A percentile compares a stretch with the other conserved stretches of the same genome.
Evolutionary conservation across 2,329 filamentous ascomycete species (phyloP).

Genomic region (Rutstroemia sydowiana): DNA sequence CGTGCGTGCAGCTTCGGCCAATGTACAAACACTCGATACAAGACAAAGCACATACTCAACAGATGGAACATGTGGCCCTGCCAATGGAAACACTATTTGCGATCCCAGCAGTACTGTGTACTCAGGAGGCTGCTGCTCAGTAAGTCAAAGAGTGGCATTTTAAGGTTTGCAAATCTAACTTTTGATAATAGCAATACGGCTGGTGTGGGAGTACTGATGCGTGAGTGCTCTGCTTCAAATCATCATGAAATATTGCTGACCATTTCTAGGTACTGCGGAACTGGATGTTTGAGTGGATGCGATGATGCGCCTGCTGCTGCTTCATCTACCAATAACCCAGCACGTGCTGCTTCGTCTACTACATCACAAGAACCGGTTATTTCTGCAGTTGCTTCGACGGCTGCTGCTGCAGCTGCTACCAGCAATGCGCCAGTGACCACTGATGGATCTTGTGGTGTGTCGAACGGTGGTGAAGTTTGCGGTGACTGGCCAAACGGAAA

Average conservation of each 20-base stretch:
- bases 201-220: conserved; percentile 38
- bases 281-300: conserved; percentile 33
- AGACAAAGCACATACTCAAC: conserved; percentile 35
- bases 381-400: conserved; percentile 16
- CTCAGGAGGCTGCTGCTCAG: conserved; percentile 38
- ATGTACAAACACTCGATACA: conserved; percentile 8
- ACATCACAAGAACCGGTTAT: conserved; percentile 22
- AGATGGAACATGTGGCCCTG: conserved; percentile 31
- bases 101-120: conserved; percentile 39
- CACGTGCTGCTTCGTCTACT: background rate
- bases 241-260: conserved; percentile 1
- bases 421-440: conserved; percentile 35
- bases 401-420: conserved; percentile 19
- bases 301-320: no score
- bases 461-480: conserved; percentile 42
- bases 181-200: conserved; percentile 23
- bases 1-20: background rate
- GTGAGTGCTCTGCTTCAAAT: conserved; percentile 11
- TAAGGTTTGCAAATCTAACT: conserved; percentile 1
- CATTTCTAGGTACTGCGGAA: conserved; percentile 26
- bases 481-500: conserved; percentile 44
- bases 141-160: conserved; percentile 12
- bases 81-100: conserved; percentile 28
- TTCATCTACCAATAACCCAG: no score
- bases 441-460: conserved; percentile 46